These are phyloP conservation scores for Alternaria brassicicola DNA, from an alignment of 2,329 filamentous ascomycete genomes.

Conservation along the genomic window DNA sequence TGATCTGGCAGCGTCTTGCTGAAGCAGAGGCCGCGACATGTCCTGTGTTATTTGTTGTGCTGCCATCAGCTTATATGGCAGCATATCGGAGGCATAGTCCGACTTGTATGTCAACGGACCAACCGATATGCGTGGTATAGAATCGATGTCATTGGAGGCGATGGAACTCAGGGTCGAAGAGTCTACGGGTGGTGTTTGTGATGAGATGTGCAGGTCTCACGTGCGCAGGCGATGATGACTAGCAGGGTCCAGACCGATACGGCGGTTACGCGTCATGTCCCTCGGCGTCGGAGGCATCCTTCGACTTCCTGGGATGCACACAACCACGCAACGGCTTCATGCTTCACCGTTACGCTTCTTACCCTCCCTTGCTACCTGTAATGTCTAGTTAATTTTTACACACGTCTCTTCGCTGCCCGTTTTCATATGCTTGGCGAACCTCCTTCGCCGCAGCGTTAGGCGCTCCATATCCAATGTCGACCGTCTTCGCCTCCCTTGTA, in stretches of 20 bases:
- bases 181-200: neutral
- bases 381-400: conserved; percentile 20
- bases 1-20: neutral
- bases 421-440: conserved; percentile 11
- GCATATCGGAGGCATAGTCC: neutral
- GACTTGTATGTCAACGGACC: neutral
- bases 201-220: conserved; percentile 8
- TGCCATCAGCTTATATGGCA: neutral
- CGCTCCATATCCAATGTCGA: conserved; percentile 34
- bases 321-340: conserved; percentile 1
- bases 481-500: conserved; percentile 46
- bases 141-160: neutral
- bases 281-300: conserved; percentile 2
- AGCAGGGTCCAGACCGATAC: conserved; percentile 4
- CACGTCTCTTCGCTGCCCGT: neutral
- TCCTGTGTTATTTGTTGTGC: neutral
- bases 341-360: conserved; percentile 1
- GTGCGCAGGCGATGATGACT: conserved; percentile 17
- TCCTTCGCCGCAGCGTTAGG: conserved; percentile 10
- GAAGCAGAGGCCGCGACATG: neutral
- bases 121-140: neutral
- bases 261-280: conserved; percentile 22
- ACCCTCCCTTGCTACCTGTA: conserved; percentile 11
- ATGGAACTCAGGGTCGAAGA: neutral
- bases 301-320: neutral